A percentile compares a stretch with the other conserved stretches of the same genome.
These are phyloP conservation scores for Areca catechu DNA, from an alignment of 176 grass and related monocot species.

Conservation along the genomic window DNA sequence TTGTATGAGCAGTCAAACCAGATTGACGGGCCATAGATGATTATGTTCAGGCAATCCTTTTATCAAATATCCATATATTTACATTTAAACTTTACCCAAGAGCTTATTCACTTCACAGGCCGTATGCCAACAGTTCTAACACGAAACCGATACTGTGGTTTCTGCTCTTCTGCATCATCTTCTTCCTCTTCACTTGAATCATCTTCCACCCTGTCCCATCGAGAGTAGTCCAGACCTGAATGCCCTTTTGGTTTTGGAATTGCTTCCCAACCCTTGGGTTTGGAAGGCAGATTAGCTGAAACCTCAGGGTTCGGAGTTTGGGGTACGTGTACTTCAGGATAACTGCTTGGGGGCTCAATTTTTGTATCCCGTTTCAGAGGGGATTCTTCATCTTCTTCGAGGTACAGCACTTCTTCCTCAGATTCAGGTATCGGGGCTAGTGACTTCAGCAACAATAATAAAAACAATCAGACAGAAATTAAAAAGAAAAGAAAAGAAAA, in stretches of 20 bases:
- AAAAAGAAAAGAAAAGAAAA: constrained; percentile 4
- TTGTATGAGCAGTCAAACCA: too few species aligned
- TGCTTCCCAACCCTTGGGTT: constrained; percentile 42
- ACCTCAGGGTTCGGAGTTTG: constrained; percentile 25
- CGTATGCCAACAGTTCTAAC: constrained; percentile 72
- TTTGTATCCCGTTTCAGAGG: background rate
- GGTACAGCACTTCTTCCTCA: constrained; percentile 57
- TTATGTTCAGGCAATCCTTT: too few species aligned
- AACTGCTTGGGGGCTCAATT: constrained; percentile 5
- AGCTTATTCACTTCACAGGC: constrained; percentile 47
- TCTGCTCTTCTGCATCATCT: constrained; percentile 51
- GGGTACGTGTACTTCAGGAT: constrained; percentile 7
- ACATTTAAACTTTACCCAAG: too few species aligned
- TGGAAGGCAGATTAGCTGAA: constrained; percentile 8
- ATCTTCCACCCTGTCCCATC: constrained; percentile 86
- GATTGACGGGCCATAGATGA: too few species aligned
- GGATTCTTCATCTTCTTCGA: constrained; percentile 40
- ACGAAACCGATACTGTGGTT: constrained; percentile 74
- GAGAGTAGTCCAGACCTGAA: constrained; percentile 86
- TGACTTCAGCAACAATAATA: constrained; percentile 33
- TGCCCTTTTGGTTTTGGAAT: constrained; percentile 87
- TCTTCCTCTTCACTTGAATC: constrained; percentile 69
- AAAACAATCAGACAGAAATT: constrained; percentile 1
- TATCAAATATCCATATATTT: too few species aligned
- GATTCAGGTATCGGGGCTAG: constrained; percentile 81